phyloP scores from a whole-genome alignment of 805 yeast genomes.

The Wickerhamiella siamensis region DNA sequence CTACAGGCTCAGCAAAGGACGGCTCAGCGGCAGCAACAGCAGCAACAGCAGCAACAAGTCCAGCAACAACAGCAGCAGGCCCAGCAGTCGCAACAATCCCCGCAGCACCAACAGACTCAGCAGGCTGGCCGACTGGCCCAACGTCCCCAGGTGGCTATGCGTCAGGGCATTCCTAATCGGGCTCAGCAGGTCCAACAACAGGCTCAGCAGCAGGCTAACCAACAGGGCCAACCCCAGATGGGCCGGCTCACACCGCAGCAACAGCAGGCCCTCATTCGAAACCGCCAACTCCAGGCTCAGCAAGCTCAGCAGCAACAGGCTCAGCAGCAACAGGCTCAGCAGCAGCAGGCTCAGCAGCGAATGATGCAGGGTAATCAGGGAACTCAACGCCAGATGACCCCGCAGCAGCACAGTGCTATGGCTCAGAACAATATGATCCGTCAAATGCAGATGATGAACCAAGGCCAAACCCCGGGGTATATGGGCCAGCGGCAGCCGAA shows the following conservation, averaged over 20 bases:
- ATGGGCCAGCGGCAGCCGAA: constrained; percentile 2
- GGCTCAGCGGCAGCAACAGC: constrained; percentile 19
- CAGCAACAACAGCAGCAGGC: constrained; percentile 21
- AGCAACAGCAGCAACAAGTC: constrained; percentile 15
- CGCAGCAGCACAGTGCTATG: not conserved
- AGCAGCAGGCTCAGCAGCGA: not conserved
- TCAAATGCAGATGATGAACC: constrained; percentile 3
- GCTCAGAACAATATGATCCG: not conserved
- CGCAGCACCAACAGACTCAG: constrained; percentile 19
- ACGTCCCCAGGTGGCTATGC: constrained; percentile 6
- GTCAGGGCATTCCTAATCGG: constrained; percentile 11
- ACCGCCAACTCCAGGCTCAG: constrained; percentile 1
- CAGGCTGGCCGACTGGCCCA: constrained; percentile 7
- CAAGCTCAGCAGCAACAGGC: not conserved
- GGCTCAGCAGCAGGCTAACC: constrained; percentile 12
- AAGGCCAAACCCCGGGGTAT: not conserved
- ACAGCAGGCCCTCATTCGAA: not conserved
- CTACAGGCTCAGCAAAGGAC: constrained; percentile 15
- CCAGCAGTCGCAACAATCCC: constrained; percentile 9
- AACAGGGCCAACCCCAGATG: constrained; percentile 4
- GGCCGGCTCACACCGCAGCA: not conserved
- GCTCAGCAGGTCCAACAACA: constrained; percentile 11
- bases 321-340: not conserved
- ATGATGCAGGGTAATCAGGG: not conserved
- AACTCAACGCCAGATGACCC: not conserved